These are phyloP conservation scores for Rachicladosporium sp. DNA, from an alignment of 2,329 filamentous ascomycete genomes.

Conservation along the genomic window DNA sequence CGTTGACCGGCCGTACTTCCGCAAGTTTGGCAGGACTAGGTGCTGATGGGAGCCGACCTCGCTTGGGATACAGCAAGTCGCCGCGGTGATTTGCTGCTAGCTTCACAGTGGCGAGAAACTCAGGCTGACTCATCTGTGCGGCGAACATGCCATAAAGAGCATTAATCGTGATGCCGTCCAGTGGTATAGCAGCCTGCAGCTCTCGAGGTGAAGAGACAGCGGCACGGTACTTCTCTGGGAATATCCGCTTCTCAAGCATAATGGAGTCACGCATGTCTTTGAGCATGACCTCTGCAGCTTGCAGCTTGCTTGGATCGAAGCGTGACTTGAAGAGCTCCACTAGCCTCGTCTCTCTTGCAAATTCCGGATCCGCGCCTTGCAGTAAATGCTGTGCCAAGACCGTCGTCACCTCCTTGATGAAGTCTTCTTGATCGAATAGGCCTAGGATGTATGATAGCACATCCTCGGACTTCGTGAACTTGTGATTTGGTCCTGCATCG, in stretches of 20 bases:
- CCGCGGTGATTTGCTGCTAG: conserved; percentile 17
- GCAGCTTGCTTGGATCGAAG: conserved; percentile 73
- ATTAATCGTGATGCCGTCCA: conserved; percentile 24
- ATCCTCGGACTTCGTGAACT: conserved; percentile 76
- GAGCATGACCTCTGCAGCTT: conserved; percentile 95
- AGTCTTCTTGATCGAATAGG: conserved; percentile 81
- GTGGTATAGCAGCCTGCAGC: conserved; percentile 22
- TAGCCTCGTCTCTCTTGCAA: conserved; percentile 70
- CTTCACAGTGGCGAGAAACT: conserved; percentile 16
- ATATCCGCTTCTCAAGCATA: conserved; percentile 40
- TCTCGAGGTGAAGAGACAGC: conserved; percentile 19
- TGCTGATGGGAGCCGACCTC: conserved; percentile 13
- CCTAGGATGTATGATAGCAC: conserved; percentile 83
- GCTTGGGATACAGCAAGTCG: conserved; percentile 19
- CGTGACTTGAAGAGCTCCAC: conserved; percentile 77
- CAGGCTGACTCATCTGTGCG: conserved; percentile 13
- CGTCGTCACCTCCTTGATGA: conserved; percentile 85
- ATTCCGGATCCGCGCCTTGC: conserved; percentile 48
- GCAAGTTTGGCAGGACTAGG: neutral
- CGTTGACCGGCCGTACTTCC: neutral
- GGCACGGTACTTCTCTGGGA: conserved; percentile 15
- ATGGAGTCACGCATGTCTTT: conserved; percentile 78
- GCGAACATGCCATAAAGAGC: conserved; percentile 19
- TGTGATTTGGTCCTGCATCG: conserved; percentile 83
- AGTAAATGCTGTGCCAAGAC: conserved; percentile 76